phyloP scores from a whole-genome alignment of 495 filamentous ascomycete genomes.

The Parmelia sp. region DNA sequence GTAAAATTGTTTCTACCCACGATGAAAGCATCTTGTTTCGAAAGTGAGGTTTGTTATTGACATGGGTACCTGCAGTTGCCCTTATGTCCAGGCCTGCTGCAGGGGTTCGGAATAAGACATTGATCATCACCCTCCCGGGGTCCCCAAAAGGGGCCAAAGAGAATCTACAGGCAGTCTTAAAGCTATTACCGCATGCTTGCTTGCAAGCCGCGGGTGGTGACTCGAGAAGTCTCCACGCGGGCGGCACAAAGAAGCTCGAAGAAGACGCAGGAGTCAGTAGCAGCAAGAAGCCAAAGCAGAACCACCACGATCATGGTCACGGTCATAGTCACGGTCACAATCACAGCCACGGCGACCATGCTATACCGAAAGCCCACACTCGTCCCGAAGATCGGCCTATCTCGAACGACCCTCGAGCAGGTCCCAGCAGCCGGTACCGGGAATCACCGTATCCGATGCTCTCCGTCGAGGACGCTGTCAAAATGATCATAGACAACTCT shows the following conservation, averaged over 20 bases:
- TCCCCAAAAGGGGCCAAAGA: slow-evolving; percentile 96
- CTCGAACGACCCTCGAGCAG: slow-evolving; percentile 77
- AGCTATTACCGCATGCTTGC: slow-evolving; percentile 88
- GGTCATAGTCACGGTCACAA: slow-evolving; percentile 51
- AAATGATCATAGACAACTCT: slow-evolving; percentile 63
- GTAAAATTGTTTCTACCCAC: background rate
- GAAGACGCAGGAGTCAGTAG: slow-evolving; percentile 63
- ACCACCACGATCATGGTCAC: slow-evolving; percentile 49
- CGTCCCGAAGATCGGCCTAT: slow-evolving; percentile 49
- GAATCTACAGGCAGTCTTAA: slow-evolving; percentile 87
- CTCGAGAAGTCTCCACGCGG: slow-evolving; percentile 72
- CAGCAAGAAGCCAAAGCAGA: slow-evolving; percentile 32
- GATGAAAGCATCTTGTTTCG: background rate
- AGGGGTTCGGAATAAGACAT: slow-evolving; percentile 71
- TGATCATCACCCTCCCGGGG: slow-evolving; percentile 88
- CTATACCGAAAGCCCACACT: slow-evolving; percentile 65
- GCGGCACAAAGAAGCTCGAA: slow-evolving; percentile 79
- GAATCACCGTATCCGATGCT: slow-evolving; percentile 91
- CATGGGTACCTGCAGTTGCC: slow-evolving; percentile 55
- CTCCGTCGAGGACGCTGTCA: slow-evolving; percentile 71
- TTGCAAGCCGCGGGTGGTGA: slow-evolving; percentile 76
- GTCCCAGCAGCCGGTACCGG: slow-evolving; percentile 69
- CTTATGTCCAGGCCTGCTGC: slow-evolving; percentile 95
- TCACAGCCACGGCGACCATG: slow-evolving; percentile 46
- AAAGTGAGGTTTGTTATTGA: slow-evolving; percentile 18